These are phyloP conservation scores for Galerina marginata DNA, from an alignment of 768 basidiomycete species.

Conservation along the genomic window DNA sequence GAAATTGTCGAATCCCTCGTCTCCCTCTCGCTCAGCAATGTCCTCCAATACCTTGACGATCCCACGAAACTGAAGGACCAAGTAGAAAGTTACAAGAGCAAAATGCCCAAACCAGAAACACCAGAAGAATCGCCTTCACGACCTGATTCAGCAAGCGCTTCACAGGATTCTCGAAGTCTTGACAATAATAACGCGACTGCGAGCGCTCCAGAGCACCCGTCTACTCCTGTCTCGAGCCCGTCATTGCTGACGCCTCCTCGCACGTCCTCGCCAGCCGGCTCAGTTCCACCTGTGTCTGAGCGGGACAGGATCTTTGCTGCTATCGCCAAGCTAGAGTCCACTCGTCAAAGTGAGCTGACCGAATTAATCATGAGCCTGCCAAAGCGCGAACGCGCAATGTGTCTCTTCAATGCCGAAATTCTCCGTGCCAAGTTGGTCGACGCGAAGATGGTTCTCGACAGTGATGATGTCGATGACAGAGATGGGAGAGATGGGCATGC, in stretches of 20 bases:
- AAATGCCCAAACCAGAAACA: constrained; percentile 22
- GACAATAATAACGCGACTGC: constrained; percentile 76
- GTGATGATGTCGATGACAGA: constrained; percentile 63
- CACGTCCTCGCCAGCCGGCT: constrained; percentile 80
- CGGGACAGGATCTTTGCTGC: constrained; percentile 75
- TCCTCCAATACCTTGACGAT: constrained; percentile 79
- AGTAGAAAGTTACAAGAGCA: constrained; percentile 48
- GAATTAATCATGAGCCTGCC: constrained; percentile 85
- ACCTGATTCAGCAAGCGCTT: constrained; percentile 39
- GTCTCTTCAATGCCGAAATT: constrained; percentile 86
- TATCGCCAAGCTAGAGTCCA: constrained; percentile 65
- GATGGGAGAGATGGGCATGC: constrained; percentile 22
- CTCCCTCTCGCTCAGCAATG: constrained; percentile 71
- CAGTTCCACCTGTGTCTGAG: constrained; percentile 65
- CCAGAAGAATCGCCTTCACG: constrained; percentile 50
- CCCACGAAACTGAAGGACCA: constrained; percentile 68
- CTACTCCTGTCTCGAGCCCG: constrained; percentile 80
- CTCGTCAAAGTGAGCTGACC: constrained; percentile 66
- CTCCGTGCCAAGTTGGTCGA: constrained; percentile 79
- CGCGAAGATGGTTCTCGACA: constrained; percentile 82
- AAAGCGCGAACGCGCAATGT: constrained; percentile 89
- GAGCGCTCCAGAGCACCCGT: constrained; percentile 89
- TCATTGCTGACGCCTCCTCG: constrained; percentile 83
- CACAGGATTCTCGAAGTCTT: constrained; percentile 74
- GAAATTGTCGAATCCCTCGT: constrained; percentile 76